Evolutionary conservation across 306 rosid genomes (phyloP).

Genomic region (Fagus sylvatica): DNA sequence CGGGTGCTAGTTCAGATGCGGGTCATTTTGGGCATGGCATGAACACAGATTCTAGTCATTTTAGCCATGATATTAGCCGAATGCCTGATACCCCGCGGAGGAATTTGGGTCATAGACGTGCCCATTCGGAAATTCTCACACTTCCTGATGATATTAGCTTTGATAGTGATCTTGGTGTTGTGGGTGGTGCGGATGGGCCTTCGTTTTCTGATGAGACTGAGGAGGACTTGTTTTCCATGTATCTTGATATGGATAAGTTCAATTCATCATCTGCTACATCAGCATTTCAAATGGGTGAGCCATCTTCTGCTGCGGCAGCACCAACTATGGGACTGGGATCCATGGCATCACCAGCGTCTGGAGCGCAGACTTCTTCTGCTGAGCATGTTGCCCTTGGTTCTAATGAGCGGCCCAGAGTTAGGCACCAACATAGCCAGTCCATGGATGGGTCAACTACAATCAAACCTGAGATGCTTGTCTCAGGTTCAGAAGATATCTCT

Average conservation of each 20-base stretch:
- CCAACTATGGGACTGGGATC: slow-evolving; percentile 12
- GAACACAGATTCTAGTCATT: slow-evolving; percentile 52
- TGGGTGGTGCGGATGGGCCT: slow-evolving; percentile 88
- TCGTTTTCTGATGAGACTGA: slow-evolving; percentile 90
- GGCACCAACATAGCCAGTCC: slow-evolving; percentile 97
- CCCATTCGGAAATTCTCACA: slow-evolving; percentile 88
- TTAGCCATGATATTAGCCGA: slow-evolving; percentile 89
- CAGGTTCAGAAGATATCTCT: slow-evolving; percentile 69
- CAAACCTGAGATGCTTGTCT: slow-evolving; percentile 75
- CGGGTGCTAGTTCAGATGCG: slow-evolving; percentile 51
- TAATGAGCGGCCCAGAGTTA: slow-evolving; percentile 74
- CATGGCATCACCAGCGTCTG: slow-evolving; percentile 13
- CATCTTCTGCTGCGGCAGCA: slow-evolving; percentile 42
- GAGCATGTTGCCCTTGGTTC: slow-evolving; percentile 43
- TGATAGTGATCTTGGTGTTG: slow-evolving; percentile 91
- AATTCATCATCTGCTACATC: slow-evolving; percentile 82
- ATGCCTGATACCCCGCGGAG: slow-evolving; percentile 91
- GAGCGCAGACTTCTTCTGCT: slow-evolving; percentile 40
- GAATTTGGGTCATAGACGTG: slow-evolving; percentile 88
- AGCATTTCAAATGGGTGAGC: slow-evolving; percentile 62
- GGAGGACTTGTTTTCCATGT: slow-evolving; percentile 87
- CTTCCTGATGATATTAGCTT: slow-evolving; percentile 95
- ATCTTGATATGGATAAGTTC: slow-evolving; percentile 95
- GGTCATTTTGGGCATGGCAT: slow-evolving; percentile 61
- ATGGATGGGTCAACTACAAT: slow-evolving; percentile 92